Base-by-base conservation (phyloP, 768 basidiomycete genomes). In the Crassisporium funariophilum region DNA sequence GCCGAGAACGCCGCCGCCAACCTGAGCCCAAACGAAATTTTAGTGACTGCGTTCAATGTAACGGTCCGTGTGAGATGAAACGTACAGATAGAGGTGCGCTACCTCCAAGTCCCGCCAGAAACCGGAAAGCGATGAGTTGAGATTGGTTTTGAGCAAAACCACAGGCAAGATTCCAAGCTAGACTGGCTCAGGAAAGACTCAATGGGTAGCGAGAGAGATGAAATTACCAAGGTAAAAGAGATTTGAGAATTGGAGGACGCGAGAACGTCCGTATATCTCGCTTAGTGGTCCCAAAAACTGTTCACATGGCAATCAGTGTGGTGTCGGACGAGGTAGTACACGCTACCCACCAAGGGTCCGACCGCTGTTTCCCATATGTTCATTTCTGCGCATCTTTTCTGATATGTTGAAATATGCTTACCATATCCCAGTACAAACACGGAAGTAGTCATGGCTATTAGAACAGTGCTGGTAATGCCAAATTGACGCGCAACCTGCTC, bases 91-190 rank as follows among this genome's bases (percentile, higher is more conserved):
- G 66, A 5, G 87, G 84, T 0, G 86, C 87, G 43, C 84, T 83
- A 0, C 87, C 88, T 20, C 88, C 88, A 1, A 90, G 47, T 2
- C 88, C 87, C 1, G 86, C 67, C 2, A 89, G 63, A 52, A 90
- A 79, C 15, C 87, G 78, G 55, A 89, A 89, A 0, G 70, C 82
- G 40, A 88, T 78, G 10, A 88, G 65, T 53, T 87, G 77, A 0
- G 64, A 67, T 46, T 73, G 71, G 41, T 70, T 84, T 44, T 75
- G 74, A 0, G 86, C 80, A 47, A 87, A 88, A 0, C 83, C 81
- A 53, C 83, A 84, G 5, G 62, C 83, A 13, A 81, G 57, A 63
- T 79, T 86, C 85, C 78, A 88, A 5, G 59, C 87, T 71, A 38
- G 59, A 50, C 11, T n/a, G 4, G 8, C 35, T 29, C 29, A 33